Conservation (phyloP, 2,329 filamentous ascomycete genomes). For the Claviceps fusiformis region DNA sequence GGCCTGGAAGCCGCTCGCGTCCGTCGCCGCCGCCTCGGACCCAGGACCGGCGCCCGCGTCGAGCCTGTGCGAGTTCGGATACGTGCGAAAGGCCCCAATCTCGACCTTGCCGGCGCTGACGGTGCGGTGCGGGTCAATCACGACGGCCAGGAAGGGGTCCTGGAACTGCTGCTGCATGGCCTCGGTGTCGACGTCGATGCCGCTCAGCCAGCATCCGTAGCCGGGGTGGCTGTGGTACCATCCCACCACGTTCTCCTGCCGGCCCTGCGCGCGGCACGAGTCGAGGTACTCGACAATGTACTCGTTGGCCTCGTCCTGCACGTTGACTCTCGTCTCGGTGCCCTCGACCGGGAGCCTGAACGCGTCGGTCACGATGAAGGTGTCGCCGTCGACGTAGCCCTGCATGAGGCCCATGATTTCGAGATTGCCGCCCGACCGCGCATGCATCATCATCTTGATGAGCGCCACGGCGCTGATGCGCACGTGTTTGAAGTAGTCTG, state of each 20-base stretch:
- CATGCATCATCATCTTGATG: conserved; percentile 99
- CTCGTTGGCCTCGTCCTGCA: conserved; percentile 89
- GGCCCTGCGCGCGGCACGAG: conserved; percentile 58
- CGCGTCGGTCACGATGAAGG: conserved; percentile 86
- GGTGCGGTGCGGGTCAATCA: conserved; percentile 91
- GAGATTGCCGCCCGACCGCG: conserved; percentile 78
- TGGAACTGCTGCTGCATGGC: conserved; percentile 70
- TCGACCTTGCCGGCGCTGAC: conserved; percentile 92
- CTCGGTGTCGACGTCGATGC: conserved; percentile 89
- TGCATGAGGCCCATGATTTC: conserved; percentile 99
- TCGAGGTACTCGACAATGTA: conserved; percentile 84
- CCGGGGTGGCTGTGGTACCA: conserved; percentile 98
- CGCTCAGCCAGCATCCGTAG: conserved; percentile 95
- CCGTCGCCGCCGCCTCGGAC: conserved; percentile 15
- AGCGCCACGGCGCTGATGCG: conserved; percentile 88
- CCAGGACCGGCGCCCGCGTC: conserved; percentile 1
- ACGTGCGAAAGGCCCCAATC: conserved; percentile 92
- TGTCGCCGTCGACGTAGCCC: conserved; percentile 73
- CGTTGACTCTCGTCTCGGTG: conserved; percentile 96
- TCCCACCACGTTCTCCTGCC: conserved; percentile 83
- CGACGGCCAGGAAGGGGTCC: conserved; percentile 89
- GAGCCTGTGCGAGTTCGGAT: conserved; percentile 58
- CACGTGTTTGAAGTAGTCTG: conserved; percentile 82
- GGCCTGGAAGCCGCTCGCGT: conserved; percentile 46
- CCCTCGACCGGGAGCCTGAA: conserved; percentile 91